Conservation (phyloP, 2,329 filamentous ascomycete genomes). For the Paecilomyces sp. region DNA sequence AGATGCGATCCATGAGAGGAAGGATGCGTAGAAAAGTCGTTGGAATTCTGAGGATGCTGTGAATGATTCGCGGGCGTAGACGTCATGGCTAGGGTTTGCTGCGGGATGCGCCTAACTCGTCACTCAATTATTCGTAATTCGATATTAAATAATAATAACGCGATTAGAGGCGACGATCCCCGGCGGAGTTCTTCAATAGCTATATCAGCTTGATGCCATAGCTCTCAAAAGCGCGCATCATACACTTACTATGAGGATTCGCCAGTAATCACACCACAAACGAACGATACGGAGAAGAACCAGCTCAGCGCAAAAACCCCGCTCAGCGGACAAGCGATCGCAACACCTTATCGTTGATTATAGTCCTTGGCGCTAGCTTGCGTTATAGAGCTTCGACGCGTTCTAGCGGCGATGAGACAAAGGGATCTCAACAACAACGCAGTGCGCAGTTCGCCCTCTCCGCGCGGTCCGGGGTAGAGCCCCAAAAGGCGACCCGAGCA, state of each 20-base stretch:
- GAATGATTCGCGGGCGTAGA: constrained; percentile 20
- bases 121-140: neutral
- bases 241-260: neutral
- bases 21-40: constrained; percentile 19
- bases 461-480: neutral
- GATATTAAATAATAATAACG: neutral
- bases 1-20: constrained; percentile 18
- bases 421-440: neutral
- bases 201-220: neutral
- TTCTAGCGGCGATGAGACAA: neutral
- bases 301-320: neutral
- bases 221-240: neutral
- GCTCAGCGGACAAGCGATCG: neutral
- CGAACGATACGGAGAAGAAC: neutral
- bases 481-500: neutral
- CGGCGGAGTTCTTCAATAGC: neutral
- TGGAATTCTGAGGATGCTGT: constrained; percentile 21
- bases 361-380: neutral
- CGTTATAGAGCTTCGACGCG: neutral
- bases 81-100: constrained; percentile 14
- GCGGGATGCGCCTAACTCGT: neutral
- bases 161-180: neutral
- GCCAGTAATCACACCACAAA: neutral
- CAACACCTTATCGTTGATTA: neutral
- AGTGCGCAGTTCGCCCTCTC: neutral